These are phyloP conservation scores for Hansenula lynferdii DNA, from an alignment of 1,139 yeast species.

Conservation along the genomic window DNA sequence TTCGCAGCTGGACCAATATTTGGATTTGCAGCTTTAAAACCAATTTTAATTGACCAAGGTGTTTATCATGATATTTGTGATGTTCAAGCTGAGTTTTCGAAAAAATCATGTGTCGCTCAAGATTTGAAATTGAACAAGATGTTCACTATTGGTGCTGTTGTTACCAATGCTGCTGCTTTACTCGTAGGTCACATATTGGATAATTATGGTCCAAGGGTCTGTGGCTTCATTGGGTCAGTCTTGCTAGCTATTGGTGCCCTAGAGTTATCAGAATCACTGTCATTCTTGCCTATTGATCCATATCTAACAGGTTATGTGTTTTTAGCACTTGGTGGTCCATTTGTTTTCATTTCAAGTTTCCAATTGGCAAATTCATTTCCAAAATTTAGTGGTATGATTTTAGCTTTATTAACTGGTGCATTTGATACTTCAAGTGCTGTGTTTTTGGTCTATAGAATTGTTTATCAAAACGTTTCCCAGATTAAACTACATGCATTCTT, in stretches of 20 bases:
- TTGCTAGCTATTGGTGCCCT: conserved; percentile 51
- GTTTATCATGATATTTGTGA: conserved; percentile 63
- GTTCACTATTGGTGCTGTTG: conserved; percentile 83
- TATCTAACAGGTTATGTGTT: conserved; percentile 59
- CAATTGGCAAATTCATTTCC: conserved; percentile 76
- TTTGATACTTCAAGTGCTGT: conserved; percentile 76
- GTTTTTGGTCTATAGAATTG: conserved; percentile 59
- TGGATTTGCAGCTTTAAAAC: conserved; percentile 93
- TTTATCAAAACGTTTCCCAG: conserved; percentile 39
- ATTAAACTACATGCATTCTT: conserved; percentile 53
- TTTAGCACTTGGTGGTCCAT: conserved; percentile 81
- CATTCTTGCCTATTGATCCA: conserved; percentile 37
- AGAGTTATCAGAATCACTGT: conserved; percentile 35
- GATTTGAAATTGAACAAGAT: conserved; percentile 76
- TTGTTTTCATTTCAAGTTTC: conserved; percentile 74
- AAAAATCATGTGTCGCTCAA: conserved; percentile 56
- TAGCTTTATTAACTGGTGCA: conserved; percentile 73
- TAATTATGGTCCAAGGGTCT: conserved; percentile 69
- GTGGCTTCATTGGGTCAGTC: conserved; percentile 70
- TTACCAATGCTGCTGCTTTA: conserved; percentile 80
- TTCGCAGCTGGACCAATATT: conserved; percentile 91
- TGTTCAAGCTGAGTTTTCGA: conserved; percentile 16
- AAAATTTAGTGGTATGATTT: conserved; percentile 58
- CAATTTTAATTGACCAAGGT: conserved; percentile 69
- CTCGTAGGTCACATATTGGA: conserved; percentile 80